A percentile compares a stretch with the other conserved stretches of the same genome.
Evolutionary conservation across 2,329 filamentous ascomycete genomes (phyloP).

Genomic region (Tympanopsis confertula): DNA sequence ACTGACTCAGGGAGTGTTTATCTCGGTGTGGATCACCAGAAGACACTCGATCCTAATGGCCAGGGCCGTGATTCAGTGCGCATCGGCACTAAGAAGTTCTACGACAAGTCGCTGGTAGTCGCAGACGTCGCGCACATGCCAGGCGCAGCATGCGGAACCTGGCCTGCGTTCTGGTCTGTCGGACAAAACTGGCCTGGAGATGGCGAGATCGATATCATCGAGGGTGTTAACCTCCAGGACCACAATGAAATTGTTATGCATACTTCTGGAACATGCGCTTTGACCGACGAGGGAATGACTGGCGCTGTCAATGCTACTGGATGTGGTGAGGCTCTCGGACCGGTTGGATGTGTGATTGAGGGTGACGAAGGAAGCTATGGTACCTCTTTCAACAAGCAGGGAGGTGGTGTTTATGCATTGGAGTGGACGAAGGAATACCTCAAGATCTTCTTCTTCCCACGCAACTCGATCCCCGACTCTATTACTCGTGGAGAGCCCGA

Average conservation of each 20-base stretch:
- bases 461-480: conserved; percentile 28
- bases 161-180: conserved; percentile 1
- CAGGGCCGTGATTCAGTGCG: background rate
- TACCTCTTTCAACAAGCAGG: conserved; percentile 34
- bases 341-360: conserved; percentile 24
- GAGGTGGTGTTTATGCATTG: conserved; percentile 35
- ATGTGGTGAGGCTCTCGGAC: conserved; percentile 22
- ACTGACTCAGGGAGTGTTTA: background rate
- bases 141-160: background rate
- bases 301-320: conserved; percentile 32
- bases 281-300: conserved; percentile 29
- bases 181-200: background rate
- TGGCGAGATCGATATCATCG: conserved; percentile 38
- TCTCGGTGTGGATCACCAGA: background rate
- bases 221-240: conserved; percentile 32
- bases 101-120: background rate
- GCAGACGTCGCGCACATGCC: background rate
- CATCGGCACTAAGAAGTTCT: background rate
- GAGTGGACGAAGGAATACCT: conserved; percentile 31
- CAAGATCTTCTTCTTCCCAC: conserved; percentile 37
- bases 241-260: conserved; percentile 34
- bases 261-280: conserved; percentile 27
- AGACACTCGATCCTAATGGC: background rate
- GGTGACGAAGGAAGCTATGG: conserved; percentile 32
- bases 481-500: conserved; percentile 28